These are phyloP conservation scores for Chlorella sp. DNA, from an alignment of 139 green algal genomes.

Conservation along the genomic window DNA sequence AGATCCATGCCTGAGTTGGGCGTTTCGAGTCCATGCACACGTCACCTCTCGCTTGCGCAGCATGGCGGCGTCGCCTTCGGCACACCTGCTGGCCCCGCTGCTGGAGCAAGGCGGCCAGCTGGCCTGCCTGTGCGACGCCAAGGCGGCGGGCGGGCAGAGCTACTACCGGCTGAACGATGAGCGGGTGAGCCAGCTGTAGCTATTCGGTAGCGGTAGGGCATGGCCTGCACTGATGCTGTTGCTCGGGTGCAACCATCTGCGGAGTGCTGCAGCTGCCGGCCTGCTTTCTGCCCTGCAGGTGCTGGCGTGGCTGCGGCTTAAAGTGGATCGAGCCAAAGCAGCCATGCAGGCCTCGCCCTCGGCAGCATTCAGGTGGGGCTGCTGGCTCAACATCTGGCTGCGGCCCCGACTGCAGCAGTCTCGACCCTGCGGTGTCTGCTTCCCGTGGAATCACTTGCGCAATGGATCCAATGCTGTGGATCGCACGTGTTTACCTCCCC, in stretches of 20 bases:
- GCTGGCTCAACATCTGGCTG: too few relatives aligned
- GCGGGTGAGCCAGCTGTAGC: conserved; percentile 1
- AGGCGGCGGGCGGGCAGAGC: conserved; percentile 34
- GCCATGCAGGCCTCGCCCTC: conserved; percentile 23
- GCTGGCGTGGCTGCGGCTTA: conserved; percentile 46
- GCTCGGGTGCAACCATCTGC: too few relatives aligned
- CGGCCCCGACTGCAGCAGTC: too few relatives aligned
- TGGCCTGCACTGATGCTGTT: too few relatives aligned
- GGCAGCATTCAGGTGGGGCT: not conserved
- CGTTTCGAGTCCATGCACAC: not conserved
- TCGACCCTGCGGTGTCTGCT: too few relatives aligned
- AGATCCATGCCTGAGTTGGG: too few relatives aligned
- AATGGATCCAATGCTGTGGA: too few relatives aligned
- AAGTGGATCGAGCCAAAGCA: conserved; percentile 26
- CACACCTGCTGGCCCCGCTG: conserved; percentile 8
- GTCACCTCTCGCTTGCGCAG: not conserved
- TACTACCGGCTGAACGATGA: conserved; percentile 50
- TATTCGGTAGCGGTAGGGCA: not conserved
- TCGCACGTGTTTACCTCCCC: too few relatives aligned
- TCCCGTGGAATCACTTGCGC: too few relatives aligned
- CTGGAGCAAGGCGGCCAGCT: conserved; percentile 21
- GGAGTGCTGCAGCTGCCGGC: too few relatives aligned
- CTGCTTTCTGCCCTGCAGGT: not conserved
- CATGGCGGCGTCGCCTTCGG: not conserved
- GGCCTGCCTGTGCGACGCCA: conserved; percentile 47